Percentiles rank a stretch among this genome's conserved stretches.
phyloP scores from a whole-genome alignment of 1,284 basidiomycete genomes.

The Ceratobasidium sp. region DNA sequence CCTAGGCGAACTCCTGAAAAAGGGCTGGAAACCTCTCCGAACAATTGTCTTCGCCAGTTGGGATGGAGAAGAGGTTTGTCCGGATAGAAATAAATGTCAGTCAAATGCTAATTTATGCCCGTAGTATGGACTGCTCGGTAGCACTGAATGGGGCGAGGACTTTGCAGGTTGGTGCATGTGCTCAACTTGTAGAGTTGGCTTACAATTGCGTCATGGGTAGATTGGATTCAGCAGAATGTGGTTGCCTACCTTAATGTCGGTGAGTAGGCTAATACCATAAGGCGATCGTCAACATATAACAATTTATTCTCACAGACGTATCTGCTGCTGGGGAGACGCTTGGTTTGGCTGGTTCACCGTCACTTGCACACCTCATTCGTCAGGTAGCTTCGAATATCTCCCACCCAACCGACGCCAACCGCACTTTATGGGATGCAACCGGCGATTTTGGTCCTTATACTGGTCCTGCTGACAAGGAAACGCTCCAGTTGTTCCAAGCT shows the following conservation, averaged over 20 bases:
- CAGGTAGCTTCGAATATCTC: slow-evolving; percentile 70
- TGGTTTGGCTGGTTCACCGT: slow-evolving; percentile 66
- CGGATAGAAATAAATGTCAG: background rate
- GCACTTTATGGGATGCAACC: slow-evolving; percentile 51
- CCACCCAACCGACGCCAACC: slow-evolving; percentile 55
- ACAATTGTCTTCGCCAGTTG: slow-evolving; percentile 90
- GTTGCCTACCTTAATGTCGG: slow-evolving; percentile 91
- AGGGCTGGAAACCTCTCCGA: slow-evolving; percentile 88
- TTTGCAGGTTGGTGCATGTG: slow-evolving; percentile 58
- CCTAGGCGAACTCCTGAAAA: slow-evolving; percentile 73
- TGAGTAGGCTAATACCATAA: slow-evolving; percentile 47
- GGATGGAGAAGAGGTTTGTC: slow-evolving; percentile 86
- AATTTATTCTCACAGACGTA: slow-evolving; percentile 54
- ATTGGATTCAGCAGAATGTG: slow-evolving; percentile 78
- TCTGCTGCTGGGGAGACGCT: slow-evolving; percentile 76
- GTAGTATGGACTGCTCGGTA: slow-evolving; percentile 85
- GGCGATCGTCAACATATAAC: background rate
- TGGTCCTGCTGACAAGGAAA: slow-evolving; percentile 38
- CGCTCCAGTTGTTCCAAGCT: slow-evolving; percentile 11
- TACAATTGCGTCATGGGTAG: slow-evolving; percentile 39
- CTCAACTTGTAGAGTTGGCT: background rate
- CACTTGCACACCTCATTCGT: slow-evolving; percentile 77
- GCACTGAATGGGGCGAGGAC: slow-evolving; percentile 90
- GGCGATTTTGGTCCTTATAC: slow-evolving; percentile 46
- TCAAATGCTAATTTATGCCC: background rate